Evolutionary conservation across 2,329 filamentous ascomycete genomes (phyloP).

Genomic region (Aspergillaceae sp.): DNA sequence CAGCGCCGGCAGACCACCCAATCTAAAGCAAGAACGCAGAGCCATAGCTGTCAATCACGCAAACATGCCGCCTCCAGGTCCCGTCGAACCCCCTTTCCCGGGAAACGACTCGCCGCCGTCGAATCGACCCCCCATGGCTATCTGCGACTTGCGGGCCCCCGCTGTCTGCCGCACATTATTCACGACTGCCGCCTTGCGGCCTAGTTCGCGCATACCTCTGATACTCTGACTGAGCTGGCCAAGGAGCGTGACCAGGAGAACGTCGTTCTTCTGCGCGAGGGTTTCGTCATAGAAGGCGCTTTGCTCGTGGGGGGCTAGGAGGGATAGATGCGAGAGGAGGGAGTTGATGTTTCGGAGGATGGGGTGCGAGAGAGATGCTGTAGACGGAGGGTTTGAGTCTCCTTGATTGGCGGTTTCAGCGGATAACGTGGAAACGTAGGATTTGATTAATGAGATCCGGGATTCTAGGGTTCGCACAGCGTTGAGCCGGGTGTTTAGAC

Average conservation of each 20-base stretch:
- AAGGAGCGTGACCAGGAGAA: conserved; percentile 67
- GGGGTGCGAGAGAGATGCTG: conserved; percentile 55
- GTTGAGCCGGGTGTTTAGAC: conserved; percentile 78
- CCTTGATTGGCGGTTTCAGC: conserved; percentile 39
- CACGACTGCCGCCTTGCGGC: conserved; percentile 61
- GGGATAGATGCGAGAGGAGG: conserved; percentile 70
- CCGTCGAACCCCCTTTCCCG: conserved; percentile 9
- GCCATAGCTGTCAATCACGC: not conserved
- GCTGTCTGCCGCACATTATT: conserved; percentile 32
- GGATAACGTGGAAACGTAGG: conserved; percentile 69
- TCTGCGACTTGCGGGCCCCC: conserved; percentile 14
- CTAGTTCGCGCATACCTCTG: conserved; percentile 61
- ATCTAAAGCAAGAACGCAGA: not conserved
- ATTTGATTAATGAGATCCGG: conserved; percentile 60
- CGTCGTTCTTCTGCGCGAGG: conserved; percentile 72
- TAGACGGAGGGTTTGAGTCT: conserved; percentile 17
- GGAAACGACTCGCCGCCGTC: conserved; percentile 23
- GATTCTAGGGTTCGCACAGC: conserved; percentile 88
- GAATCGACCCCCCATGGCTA: conserved; percentile 15
- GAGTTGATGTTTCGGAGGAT: conserved; percentile 84
- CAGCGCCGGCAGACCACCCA: not conserved
- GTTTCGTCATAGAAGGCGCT: conserved; percentile 61
- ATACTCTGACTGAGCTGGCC: conserved; percentile 66
- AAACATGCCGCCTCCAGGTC: not conserved
- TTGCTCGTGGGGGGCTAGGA: conserved; percentile 64